Evolutionary conservation across 345 rosid genomes (phyloP).

Genomic region (rapeseed (Brassica napus)): DNA sequence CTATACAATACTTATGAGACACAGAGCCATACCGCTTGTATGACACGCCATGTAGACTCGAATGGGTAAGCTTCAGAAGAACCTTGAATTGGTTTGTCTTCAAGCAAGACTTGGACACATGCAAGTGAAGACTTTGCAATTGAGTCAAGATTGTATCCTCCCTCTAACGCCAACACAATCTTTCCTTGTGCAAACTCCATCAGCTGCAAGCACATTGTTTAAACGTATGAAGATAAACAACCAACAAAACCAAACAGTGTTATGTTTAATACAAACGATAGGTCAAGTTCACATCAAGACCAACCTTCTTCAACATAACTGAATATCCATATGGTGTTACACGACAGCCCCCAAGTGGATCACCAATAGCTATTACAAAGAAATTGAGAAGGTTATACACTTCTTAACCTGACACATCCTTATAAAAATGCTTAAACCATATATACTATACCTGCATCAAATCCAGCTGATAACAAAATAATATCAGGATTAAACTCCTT

Average conservation of each 20-base stretch:
- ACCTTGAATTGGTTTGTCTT: slow-evolving; percentile 48
- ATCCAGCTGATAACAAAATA: background rate
- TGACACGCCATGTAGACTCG: slow-evolving; percentile 87
- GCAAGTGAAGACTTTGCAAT: slow-evolving; percentile 86
- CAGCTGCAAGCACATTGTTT: slow-evolving; percentile 48
- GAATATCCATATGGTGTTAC: slow-evolving; percentile 90
- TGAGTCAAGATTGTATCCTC: slow-evolving; percentile 93
- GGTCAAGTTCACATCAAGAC: background rate
- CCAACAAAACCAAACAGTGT: slow-evolving; percentile 15
- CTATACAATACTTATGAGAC: no score
- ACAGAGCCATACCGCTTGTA: slow-evolving; percentile 56
- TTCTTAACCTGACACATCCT: background rate
- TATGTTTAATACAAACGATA: background rate
- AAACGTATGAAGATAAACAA: background rate
- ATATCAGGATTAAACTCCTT: background rate
- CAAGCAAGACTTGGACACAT: slow-evolving; percentile 82
- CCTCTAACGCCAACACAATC: slow-evolving; percentile 86
- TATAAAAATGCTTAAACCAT: background rate
- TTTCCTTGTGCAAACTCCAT: slow-evolving; percentile 84
- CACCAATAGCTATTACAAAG: slow-evolving; percentile 61
- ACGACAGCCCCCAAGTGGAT: slow-evolving; percentile 89
- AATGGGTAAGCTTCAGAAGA: slow-evolving; percentile 76
- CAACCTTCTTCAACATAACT: slow-evolving; percentile 62
- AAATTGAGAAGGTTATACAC: slow-evolving; percentile 10
- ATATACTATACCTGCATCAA: background rate